These are phyloP conservation scores for Dryas drummondii DNA, from an alignment of 306 rosid species.

Conservation along the genomic window DNA sequence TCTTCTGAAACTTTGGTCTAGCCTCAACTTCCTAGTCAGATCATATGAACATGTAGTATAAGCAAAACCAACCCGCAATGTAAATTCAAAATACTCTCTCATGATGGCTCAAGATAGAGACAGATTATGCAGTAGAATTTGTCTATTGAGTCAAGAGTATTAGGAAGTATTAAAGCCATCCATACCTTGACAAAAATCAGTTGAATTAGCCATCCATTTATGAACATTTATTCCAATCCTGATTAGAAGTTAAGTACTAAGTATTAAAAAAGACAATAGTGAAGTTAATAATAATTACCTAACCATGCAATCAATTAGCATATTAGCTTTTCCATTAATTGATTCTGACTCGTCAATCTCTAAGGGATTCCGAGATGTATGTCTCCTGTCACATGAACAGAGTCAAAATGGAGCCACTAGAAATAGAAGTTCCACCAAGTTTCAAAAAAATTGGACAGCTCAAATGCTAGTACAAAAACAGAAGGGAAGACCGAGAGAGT, in stretches of 20 bases:
- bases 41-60: background rate
- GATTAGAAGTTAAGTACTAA: background rate
- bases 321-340: constrained; percentile 48
- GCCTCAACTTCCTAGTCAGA: background rate
- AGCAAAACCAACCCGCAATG: background rate
- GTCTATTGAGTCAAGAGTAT: background rate
- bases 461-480: background rate
- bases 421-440: background rate
- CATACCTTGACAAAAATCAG: background rate
- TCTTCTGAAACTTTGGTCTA: background rate
- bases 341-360: constrained; percentile 44
- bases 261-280: background rate
- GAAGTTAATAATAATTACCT: constrained; percentile 41
- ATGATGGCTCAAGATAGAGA: constrained; percentile 6
- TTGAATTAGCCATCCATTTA: background rate
- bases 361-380: constrained; percentile 40
- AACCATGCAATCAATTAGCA: constrained; percentile 55
- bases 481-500: constrained; percentile 2
- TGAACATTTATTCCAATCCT: background rate
- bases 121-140: background rate
- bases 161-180: too few species aligned
- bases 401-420: constrained; percentile 3
- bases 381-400: constrained; percentile 62
- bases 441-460: background rate
- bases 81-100: background rate